Base-by-base conservation (phyloP, 2,329 filamentous ascomycete genomes). In the Fusarium sp. region DNA sequence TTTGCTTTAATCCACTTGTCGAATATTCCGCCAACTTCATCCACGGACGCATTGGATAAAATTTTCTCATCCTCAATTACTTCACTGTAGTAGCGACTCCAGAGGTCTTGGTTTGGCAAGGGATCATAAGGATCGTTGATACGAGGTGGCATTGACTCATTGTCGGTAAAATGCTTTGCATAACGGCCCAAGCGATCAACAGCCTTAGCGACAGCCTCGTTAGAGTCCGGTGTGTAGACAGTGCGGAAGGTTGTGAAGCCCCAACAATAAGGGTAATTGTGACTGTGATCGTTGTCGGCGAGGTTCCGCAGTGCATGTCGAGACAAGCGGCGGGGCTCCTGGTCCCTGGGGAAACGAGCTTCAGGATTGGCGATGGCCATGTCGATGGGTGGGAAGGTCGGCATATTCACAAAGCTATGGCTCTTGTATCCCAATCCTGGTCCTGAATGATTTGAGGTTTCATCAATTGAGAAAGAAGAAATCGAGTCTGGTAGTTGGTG, bases 171-270 rank as follows among this genome's bases (percentile, higher is more conserved):
- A 40, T 43, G 5, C 40, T 65, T 63, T 41, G 68, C 66, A 53
- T 73, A 73, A 25, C 44, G 22, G 40, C 52, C 54, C 46, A 73
- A 54, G 13, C 72, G 66, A 56, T 65, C 58, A 34, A 74, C 22
- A 51, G 68, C 68, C n/a, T 46, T 52, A 29, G 51, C 43, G 25
- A 70, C 45, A 1, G 27, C 48, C 49, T 74, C 71, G 20, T 74
- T 58, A 8, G 69, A 71, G 1, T 55, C 71, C 4, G 67, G 52
- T 13, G 58, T 47, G 52, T 74, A 74, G 30, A 69, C 62, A 27
- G 71, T 74, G 52, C 67, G 70, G 56, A 74, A 74, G 40, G 74
- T 67, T 25, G 67, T 69, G 55, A 62, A 74, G 3, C 67, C 71
- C 70, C 67, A 73, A n/a, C 62, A 73, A n/a, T 70, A 74, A 46